These are phyloP conservation scores for Kalanchoe fedtschenkoi DNA, from an alignment of 164 flowering plant genomes.

Conservation along the genomic window DNA sequence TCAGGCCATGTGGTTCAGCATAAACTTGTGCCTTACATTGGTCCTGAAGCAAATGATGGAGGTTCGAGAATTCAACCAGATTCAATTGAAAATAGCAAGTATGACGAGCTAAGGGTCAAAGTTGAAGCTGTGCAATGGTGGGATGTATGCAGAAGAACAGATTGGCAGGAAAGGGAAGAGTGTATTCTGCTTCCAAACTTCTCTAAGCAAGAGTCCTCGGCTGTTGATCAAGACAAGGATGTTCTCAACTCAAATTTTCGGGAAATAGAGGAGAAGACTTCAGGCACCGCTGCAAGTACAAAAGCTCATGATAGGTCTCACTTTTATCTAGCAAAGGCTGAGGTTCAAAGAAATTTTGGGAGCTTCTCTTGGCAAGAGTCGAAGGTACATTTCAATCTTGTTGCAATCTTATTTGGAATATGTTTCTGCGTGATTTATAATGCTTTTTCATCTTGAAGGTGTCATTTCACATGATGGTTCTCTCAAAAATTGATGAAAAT, in stretches of 20 bases:
- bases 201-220: slow-evolving; percentile 24
- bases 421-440: slow-evolving; percentile 3
- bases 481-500: slow-evolving; percentile 11
- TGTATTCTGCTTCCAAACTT: slow-evolving; percentile 19
- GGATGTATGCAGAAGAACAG: slow-evolving; percentile 80
- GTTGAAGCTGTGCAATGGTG: slow-evolving; percentile 83
- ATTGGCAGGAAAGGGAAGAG: slow-evolving; percentile 79
- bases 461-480: slow-evolving; percentile 35
- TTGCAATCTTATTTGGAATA: not conserved
- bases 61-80: slow-evolving; percentile 27
- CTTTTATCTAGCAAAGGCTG: slow-evolving; percentile 75
- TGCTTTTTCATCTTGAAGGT: slow-evolving; percentile 31
- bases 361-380: slow-evolving; percentile 68
- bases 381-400: slow-evolving; percentile 33
- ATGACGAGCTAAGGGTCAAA: slow-evolving; percentile 59
- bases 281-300: slow-evolving; percentile 10
- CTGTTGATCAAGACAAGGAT: slow-evolving; percentile 19
- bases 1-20: slow-evolving; percentile 77
- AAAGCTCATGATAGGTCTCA: slow-evolving; percentile 43
- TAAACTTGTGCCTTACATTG: slow-evolving; percentile 47
- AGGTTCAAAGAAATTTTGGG: slow-evolving; percentile 59
- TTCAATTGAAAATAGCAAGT: slow-evolving; percentile 33
- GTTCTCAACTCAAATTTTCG: slow-evolving; percentile 9
- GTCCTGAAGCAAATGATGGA: slow-evolving; percentile 30
- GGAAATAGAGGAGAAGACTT: slow-evolving; percentile 13